These are phyloP conservation scores for Elsinoe fawcettii DNA, from an alignment of 2,329 filamentous ascomycete genomes.

Conservation along the genomic window DNA sequence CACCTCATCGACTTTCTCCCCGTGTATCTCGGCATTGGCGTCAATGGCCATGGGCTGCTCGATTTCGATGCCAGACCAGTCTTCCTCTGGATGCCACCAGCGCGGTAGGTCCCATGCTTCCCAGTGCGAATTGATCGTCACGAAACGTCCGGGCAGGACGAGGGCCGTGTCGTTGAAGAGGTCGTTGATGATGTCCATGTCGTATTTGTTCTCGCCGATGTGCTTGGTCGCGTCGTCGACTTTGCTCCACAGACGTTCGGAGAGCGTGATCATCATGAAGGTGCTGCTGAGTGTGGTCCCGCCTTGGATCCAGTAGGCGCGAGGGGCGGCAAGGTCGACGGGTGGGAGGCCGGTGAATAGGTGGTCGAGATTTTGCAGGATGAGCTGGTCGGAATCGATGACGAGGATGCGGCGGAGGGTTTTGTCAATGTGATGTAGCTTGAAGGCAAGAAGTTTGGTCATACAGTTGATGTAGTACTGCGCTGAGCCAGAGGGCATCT, in stretches of 20 bases:
- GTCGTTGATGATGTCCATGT: constrained; percentile 28
- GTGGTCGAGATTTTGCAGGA: constrained; percentile 25
- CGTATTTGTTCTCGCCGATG: constrained; percentile 22
- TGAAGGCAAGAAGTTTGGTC: constrained; percentile 26
- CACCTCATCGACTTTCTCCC: constrained; percentile 7
- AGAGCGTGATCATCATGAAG: constrained; percentile 25
- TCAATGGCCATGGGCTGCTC: not conserved
- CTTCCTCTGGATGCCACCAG: constrained; percentile 21
- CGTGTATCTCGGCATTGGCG: constrained; percentile 5
- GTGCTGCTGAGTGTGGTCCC: constrained; percentile 25
- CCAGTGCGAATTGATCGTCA: constrained; percentile 27
- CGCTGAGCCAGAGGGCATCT: constrained; percentile 16
- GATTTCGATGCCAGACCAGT: not conserved
- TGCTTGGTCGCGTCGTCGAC: constrained; percentile 21
- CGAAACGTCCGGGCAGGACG: constrained; percentile 25
- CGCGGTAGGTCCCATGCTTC: constrained; percentile 28
- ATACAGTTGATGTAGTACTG: constrained; percentile 25
- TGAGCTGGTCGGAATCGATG: constrained; percentile 26
- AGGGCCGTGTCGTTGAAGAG: constrained; percentile 24
- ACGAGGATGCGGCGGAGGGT: constrained; percentile 22
- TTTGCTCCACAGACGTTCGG: constrained; percentile 23
- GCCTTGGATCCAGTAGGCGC: constrained; percentile 26
- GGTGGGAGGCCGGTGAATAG: constrained; percentile 24
- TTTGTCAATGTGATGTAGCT: constrained; percentile 23
- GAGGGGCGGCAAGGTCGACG: constrained; percentile 25